phyloP scores from a whole-genome alignment of 179 eudicot genomes.

The Actinidia chinensis region DNA sequence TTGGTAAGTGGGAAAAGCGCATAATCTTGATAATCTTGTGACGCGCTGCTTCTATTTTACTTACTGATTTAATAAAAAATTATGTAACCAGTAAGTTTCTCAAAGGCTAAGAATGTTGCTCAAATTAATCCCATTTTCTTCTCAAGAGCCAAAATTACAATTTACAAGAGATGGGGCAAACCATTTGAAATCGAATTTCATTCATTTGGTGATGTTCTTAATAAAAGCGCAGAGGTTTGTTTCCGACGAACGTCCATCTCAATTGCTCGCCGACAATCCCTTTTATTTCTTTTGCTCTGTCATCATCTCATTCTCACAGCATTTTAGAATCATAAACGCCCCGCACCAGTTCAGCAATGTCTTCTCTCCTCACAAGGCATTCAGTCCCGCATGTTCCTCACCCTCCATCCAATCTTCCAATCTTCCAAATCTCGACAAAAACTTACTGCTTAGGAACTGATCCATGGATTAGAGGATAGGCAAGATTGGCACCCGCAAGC shows the following conservation, averaged over 20 bases:
- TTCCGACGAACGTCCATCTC: conserved; percentile 27
- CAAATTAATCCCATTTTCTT: no score
- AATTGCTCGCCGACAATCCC: conserved; percentile 19
- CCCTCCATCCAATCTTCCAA: conserved; percentile 39
- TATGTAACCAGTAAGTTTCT: no score
- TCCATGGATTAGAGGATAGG: conserved; percentile 35
- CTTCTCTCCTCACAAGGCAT: conserved; percentile 25
- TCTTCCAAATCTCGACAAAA: conserved; percentile 32
- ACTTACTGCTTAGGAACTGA: conserved; percentile 32
- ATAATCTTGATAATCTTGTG: no score
- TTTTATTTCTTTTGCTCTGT: conserved; percentile 14
- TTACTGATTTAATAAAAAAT: no score
- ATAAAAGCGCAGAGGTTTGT: conserved; percentile 15
- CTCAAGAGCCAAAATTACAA: no score
- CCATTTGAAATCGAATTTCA: no score
- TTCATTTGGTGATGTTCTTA: not conserved
- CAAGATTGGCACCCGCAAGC: conserved; percentile 26
- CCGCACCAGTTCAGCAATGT: conserved; percentile 20
- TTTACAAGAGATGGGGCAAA: no score
- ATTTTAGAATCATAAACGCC: conserved; percentile 33
- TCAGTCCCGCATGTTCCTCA: not conserved
- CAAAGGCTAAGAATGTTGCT: no score
- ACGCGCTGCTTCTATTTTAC: no score
- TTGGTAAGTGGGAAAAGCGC: no score
- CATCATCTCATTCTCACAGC: conserved; percentile 26